Evolutionary conservation across 2,329 filamentous ascomycete genomes (phyloP), one percentile per base, ranked within the genome.

Genomic region (Xylariaceae sp.): DNA sequence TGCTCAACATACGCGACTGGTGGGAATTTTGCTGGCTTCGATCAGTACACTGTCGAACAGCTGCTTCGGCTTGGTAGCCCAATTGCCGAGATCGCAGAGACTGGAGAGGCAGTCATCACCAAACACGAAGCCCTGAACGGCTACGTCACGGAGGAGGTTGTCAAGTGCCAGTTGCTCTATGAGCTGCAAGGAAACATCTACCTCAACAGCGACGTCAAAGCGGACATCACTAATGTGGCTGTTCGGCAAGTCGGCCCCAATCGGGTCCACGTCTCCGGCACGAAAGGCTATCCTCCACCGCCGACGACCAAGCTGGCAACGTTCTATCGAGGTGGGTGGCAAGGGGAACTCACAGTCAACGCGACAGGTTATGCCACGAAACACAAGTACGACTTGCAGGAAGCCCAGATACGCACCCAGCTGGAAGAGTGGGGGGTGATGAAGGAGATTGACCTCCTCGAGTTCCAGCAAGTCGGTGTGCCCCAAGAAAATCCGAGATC

Each of bases 1-100:
- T 76, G 73, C 47, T 67, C 64, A 0, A 62, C 68, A 1, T 78
- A 78, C 38, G 70, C 70, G 3, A 72, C 70, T 0, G 74, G 74
- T 0, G 68, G 60, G 0, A 77, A 78, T 45, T 78, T 75, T 43
- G 63, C 71, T 0, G 74, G 72, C 1, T 74, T 70, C 43, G 40
- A 68, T 1, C 63, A 69, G 15, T 47, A 47, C 24, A 57, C 67
- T 5, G 43, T 52, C 34, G 48, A 41, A 38, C 54, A 54, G 9
- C 53, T 60, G 1, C 52, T 62, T 8, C 52, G 60, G n/a, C 46
- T 61, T 8, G 60, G 56, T 0, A 64, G 59, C 21, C 63, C 62
- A 0, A 61, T 68, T n/a, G 62, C 62, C 4, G 63, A 66, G 48
- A 56, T 68, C 3, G 55, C 55, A 4, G 36, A 36, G 2, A 50